Evolutionary conservation across 202 grass and related monocot species (phyloP).

Genomic region (Musa balbisiana): DNA sequence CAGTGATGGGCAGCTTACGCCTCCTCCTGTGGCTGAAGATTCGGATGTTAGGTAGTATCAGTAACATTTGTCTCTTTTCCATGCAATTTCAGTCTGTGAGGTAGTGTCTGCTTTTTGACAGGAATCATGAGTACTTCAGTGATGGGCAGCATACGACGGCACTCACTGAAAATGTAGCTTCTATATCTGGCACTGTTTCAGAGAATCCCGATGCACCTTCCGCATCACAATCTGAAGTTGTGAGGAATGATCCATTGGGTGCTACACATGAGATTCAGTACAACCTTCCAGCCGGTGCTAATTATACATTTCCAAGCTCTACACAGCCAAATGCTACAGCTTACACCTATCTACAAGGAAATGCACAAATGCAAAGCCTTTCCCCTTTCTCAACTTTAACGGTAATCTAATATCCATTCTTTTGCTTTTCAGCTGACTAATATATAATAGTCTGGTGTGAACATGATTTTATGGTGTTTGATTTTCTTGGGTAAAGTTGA

Average conservation of each 20-base stretch:
- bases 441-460: background rate
- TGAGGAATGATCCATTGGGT: constrained; percentile 48
- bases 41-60: constrained; percentile 43
- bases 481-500: background rate
- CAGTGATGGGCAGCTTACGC: constrained; percentile 35
- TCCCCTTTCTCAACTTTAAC: constrained; percentile 72
- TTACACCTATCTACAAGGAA: constrained; percentile 48
- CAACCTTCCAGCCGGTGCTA: constrained; percentile 64
- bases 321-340: constrained; percentile 52
- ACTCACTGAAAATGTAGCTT: constrained; percentile 39
- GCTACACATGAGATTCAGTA: constrained; percentile 62
- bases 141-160: constrained; percentile 34
- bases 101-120: constrained; percentile 26
- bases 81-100: background rate
- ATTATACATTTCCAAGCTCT: constrained; percentile 51
- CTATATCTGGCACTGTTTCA: constrained; percentile 44
- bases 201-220: constrained; percentile 61
- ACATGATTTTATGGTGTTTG: background rate
- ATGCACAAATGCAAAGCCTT: constrained; percentile 61
- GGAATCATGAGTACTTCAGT: constrained; percentile 70
- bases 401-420: constrained; percentile 35
- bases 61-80: background rate
- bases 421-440: constrained; percentile 12
- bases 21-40: background rate
- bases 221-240: constrained; percentile 56